Conservation (phyloP, 257 asterid genomes). For the Primulina tabacum region DNA sequence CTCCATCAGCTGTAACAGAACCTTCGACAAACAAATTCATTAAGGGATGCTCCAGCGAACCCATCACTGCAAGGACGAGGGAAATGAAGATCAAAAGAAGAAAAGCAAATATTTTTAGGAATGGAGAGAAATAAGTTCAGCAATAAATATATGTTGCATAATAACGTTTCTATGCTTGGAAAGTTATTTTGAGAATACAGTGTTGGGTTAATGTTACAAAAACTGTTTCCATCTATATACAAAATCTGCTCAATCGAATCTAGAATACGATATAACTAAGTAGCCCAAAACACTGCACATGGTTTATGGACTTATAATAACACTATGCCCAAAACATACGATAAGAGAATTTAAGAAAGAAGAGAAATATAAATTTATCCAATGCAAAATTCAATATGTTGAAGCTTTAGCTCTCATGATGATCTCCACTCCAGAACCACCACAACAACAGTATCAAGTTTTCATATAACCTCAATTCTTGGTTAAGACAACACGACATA, state of each 20-base stretch:
- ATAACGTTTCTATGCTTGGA: constrained; percentile 5
- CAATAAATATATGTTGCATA: not conserved
- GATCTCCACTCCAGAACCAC: not conserved
- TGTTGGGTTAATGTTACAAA: not conserved
- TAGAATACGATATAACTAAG: constrained; percentile 12
- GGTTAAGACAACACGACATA: constrained; percentile 1
- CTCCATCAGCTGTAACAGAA: constrained; percentile 80
- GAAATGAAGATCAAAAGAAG: constrained; percentile 19
- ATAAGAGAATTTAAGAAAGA: constrained; percentile 1
- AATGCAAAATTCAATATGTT: constrained; percentile 9
- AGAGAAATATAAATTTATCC: not conserved
- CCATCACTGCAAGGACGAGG: constrained; percentile 68
- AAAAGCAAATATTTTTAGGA: constrained; percentile 4
- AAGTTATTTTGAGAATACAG: constrained; percentile 7
- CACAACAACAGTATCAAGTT: not conserved
- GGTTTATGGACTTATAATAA: no score
- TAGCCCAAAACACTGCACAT: not conserved
- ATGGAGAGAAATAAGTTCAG: constrained; percentile 5
- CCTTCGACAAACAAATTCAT: constrained; percentile 61
- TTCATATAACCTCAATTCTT: no score
- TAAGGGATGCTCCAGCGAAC: constrained; percentile 86
- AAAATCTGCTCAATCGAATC: not conserved
- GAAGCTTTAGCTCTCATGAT: constrained; percentile 1
- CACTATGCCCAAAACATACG: not conserved
- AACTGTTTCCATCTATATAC: no score